Base-by-base conservation (phyloP, 176 grass and related monocot species). In the Cocos nucifera region DNA sequence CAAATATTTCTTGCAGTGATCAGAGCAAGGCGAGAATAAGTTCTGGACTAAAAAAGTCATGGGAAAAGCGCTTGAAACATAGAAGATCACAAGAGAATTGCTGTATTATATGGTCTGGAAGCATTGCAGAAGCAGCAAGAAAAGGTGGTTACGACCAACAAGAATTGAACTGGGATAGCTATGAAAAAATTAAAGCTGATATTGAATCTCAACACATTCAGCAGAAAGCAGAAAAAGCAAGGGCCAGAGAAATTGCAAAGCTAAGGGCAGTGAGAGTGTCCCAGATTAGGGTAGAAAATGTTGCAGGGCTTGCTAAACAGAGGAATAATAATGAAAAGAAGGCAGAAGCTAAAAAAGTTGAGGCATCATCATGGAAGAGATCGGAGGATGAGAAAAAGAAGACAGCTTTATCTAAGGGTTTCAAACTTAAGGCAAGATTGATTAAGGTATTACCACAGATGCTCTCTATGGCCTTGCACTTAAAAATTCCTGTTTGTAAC, bases 151-250 rank as follows among this genome's bases (percentile, higher is more conserved):
- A 63, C 63, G 67, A 53, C 58, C 80, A 96, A 80, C 63, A 54
- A 62, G 77, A 65, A 68, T 63, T 96, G 57, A 69, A 85, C 19
- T 90, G 91, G 86, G 83, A 90, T 23, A 83, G 79, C 70, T 95
- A 86, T 57, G 69, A 70, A 23, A 90, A 76, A 73, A 87, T 85
- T 22, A 84, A 64, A 54, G 73, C 59, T 12, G 53, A 79, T 73
- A 74, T 83, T 57, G 16, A 73, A 66, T 76, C 53, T 26, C 49
- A 77, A 77, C 74, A 69, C 60, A 48, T 75, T 18, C 69, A 63
- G 72, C 67, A 48, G 21, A 56, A 57, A 73, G 54, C 22, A 52
- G 67, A 68, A 35, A 75, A 74, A 67, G 74, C 57, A 79, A 89
- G 60, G 25, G 57, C 69, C 54, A 66, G 2, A 54, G 61, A 72